Percentiles rank a stretch among this genome's conserved stretches.
These are phyloP conservation scores for Gentiana straminea DNA, from an alignment of 257 asterid genomes.

Conservation along the genomic window DNA sequence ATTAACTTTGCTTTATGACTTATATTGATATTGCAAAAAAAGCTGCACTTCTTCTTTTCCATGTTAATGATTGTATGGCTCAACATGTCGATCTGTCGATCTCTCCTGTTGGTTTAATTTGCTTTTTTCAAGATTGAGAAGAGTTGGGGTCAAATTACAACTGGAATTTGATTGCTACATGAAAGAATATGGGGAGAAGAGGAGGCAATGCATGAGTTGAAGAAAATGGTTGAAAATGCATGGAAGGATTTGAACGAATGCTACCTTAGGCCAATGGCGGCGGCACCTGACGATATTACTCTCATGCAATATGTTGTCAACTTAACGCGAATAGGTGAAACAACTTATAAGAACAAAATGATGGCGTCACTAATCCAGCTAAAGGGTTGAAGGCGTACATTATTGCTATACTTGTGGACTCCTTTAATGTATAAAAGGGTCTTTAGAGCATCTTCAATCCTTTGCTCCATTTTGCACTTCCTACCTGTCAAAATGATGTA, in stretches of 20 bases:
- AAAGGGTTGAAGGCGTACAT: slow-evolving; percentile 27
- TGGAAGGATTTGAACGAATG: slow-evolving; percentile 50
- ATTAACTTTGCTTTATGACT: too few relatives aligned
- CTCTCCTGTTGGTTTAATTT: too few relatives aligned
- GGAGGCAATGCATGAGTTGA: slow-evolving; percentile 29
- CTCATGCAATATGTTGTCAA: slow-evolving; percentile 18
- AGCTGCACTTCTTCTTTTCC: too few relatives aligned
- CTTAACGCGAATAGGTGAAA: slow-evolving; percentile 31
- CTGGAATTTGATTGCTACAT: slow-evolving; percentile 48
- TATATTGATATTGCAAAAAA: too few relatives aligned
- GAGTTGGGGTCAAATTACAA: slow-evolving; percentile 31
- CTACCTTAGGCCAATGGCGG: slow-evolving; percentile 13
- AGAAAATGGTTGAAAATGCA: slow-evolving; percentile 23
- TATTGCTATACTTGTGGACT: slow-evolving; percentile 16
- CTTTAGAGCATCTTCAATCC: too few relatives aligned
- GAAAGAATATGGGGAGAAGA: slow-evolving; percentile 25
- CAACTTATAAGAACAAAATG: slow-evolving; percentile 28
- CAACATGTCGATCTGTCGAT: too few relatives aligned
- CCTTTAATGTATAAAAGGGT: not conserved
- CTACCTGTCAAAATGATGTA: too few relatives aligned
- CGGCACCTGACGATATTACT: slow-evolving; percentile 8
- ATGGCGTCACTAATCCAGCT: slow-evolving; percentile 43
- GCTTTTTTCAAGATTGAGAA: slow-evolving; percentile 27
- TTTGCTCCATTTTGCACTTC: too few relatives aligned
- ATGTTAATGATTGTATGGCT: too few relatives aligned